phyloP scores from a whole-genome alignment of 2,329 filamentous ascomycete genomes.

The Trichoderma atrobrunneum region DNA sequence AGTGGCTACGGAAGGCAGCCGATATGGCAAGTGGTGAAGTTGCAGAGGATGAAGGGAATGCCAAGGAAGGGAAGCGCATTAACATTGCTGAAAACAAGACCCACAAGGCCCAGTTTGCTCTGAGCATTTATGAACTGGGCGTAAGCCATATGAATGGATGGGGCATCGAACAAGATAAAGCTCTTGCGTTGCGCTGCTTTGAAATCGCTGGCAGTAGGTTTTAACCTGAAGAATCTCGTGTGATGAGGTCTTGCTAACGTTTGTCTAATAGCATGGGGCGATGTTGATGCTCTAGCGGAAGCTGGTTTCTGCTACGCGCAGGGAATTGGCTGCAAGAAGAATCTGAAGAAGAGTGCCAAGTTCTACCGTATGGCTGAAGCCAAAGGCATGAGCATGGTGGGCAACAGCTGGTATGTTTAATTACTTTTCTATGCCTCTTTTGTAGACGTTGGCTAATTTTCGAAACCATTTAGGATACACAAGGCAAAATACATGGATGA shows the following conservation, averaged over 20 bases:
- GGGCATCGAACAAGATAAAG: conserved; percentile 92
- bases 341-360: conserved; percentile 87
- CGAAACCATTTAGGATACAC: conserved; percentile 69
- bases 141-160: conserved; percentile 98
- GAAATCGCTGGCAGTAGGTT: conserved; percentile 84
- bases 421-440: not conserved
- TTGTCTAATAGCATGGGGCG: conserved; percentile 70
- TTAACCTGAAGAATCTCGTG: no score
- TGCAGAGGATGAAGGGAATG: conserved; percentile 71
- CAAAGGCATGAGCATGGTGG: conserved; percentile 95
- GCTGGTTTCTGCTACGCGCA: conserved; percentile 95
- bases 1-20: conserved; percentile 89
- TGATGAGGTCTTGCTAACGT: conserved; percentile 22
- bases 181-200: conserved; percentile 84
- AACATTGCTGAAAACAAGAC: conserved; percentile 72
- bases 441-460: not conserved
- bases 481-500: conserved; percentile 83
- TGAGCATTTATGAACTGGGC: conserved; percentile 94
- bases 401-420: conserved; percentile 85
- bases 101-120: conserved; percentile 86
- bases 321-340: conserved; percentile 91
- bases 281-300: conserved; percentile 89
- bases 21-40: conserved; percentile 80
- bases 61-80: conserved; percentile 60
- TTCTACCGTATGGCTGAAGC: conserved; percentile 89